These are phyloP conservation scores for Ophiognomonia clavigignenti-juglandacearum DNA, from an alignment of 2,329 filamentous ascomycete genomes.

Conservation along the genomic window DNA sequence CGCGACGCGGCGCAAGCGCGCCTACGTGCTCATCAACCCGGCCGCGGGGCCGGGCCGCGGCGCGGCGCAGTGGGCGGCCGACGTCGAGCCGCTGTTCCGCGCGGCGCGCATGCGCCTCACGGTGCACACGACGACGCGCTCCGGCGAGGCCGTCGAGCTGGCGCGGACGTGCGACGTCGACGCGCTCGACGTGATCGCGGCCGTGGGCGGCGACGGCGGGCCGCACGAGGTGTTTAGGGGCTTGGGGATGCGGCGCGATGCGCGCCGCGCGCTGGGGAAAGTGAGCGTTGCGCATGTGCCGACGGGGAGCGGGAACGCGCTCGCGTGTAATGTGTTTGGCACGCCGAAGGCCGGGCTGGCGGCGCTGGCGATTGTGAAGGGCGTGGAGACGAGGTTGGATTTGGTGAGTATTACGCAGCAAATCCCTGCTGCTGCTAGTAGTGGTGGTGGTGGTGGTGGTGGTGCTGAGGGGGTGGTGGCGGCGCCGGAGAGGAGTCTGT, in stretches of 20 bases:
- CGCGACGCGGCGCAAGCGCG: slow-evolving; percentile 65
- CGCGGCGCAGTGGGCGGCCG: slow-evolving; percentile 64
- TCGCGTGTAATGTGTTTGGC: slow-evolving; percentile 85
- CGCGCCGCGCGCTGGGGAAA: slow-evolving; percentile 65
- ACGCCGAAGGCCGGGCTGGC: slow-evolving; percentile 70
- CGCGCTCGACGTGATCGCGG: slow-evolving; percentile 77
- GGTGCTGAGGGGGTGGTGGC: too few relatives aligned
- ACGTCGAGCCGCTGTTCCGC: slow-evolving; percentile 77
- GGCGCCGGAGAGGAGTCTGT: slow-evolving; percentile 66
- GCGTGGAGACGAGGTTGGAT: slow-evolving; percentile 77
- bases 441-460: too few relatives aligned
- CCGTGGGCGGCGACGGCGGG: slow-evolving; percentile 88
- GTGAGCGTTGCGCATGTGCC: slow-evolving; percentile 84
- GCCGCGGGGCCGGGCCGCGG: slow-evolving; percentile 80
- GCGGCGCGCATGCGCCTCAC: slow-evolving; percentile 76
- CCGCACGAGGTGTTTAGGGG: slow-evolving; percentile 96
- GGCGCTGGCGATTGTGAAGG: slow-evolving; percentile 82
- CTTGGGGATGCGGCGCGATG: slow-evolving; percentile 70
- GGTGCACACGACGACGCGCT: slow-evolving; percentile 63
- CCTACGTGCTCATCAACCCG: slow-evolving; percentile 88
- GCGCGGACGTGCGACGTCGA: slow-evolving; percentile 71
- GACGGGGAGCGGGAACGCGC: slow-evolving; percentile 89
- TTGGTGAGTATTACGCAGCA: slow-evolving; percentile 84
- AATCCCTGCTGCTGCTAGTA: too few relatives aligned
- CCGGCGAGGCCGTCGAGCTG: slow-evolving; percentile 76